A percentile compares a stretch with the other conserved stretches of the same genome.
Evolutionary conservation across 495 filamentous ascomycete species (phyloP).

Genomic region (Oleoguttula mirabilis): DNA sequence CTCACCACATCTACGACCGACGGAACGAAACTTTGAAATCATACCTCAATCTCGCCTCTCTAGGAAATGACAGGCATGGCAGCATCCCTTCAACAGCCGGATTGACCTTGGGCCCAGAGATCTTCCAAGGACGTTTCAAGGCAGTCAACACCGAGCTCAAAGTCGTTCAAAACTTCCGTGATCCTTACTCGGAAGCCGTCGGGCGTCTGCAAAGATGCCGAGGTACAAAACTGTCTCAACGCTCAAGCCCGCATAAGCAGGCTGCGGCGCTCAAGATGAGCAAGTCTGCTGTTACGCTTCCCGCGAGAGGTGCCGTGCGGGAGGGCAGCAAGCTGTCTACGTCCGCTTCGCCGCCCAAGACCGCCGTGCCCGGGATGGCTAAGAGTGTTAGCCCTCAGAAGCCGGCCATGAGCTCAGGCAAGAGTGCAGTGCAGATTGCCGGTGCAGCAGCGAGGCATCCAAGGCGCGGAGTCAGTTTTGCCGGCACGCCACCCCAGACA

Average conservation of each 20-base stretch:
- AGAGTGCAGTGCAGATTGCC: constrained; percentile 6
- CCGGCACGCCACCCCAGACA: background rate
- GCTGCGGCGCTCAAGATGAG: constrained; percentile 6
- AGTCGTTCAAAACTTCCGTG: constrained; percentile 17
- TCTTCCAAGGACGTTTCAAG: constrained; percentile 22
- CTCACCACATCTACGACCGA: constrained; percentile 17
- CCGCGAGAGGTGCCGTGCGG: background rate
- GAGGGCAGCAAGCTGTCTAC: constrained; percentile 11
- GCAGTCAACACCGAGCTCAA: constrained; percentile 18
- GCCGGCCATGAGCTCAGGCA: background rate
- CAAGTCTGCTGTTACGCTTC: constrained; percentile 9
- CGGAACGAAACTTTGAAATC: constrained; percentile 20
- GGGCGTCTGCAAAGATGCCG: constrained; percentile 4
- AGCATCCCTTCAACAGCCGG: background rate
- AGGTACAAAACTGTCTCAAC: constrained; percentile 1
- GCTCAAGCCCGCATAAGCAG: background rate
- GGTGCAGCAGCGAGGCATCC: background rate
- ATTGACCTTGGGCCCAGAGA: constrained; percentile 11
- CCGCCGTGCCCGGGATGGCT: background rate
- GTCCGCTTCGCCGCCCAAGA: constrained; percentile 8
- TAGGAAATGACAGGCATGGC: background rate
- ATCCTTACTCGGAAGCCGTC: constrained; percentile 13
- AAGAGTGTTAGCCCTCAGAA: constrained; percentile 1
- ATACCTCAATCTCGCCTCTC: constrained; percentile 9
- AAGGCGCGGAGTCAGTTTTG: constrained; percentile 9